Evolutionary conservation across 2,329 filamentous ascomycete species (phyloP).

Genomic region (Xylariaceae sp.): DNA sequence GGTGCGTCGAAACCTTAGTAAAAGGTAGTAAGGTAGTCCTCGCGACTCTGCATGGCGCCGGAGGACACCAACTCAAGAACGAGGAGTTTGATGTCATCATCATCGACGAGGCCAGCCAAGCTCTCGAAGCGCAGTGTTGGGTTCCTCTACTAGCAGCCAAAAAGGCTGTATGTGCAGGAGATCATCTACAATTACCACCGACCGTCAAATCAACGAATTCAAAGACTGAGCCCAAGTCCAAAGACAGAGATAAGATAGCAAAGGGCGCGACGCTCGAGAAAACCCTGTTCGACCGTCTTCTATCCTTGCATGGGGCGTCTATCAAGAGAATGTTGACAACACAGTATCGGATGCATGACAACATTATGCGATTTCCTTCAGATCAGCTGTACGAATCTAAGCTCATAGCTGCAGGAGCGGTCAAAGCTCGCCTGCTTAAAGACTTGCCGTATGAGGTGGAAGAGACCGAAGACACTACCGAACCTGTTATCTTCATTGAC

Average conservation of each 20-base stretch:
- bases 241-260: constrained; percentile 35
- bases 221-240: constrained; percentile 34
- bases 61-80: constrained; percentile 74
- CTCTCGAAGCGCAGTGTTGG: constrained; percentile 96
- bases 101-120: constrained; percentile 94
- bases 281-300: constrained; percentile 88
- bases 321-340: constrained; percentile 96
- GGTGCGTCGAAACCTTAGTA: constrained; percentile 74
- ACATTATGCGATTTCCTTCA: constrained; percentile 92
- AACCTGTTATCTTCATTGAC: constrained; percentile 90
- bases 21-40: constrained; percentile 80
- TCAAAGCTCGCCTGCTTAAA: constrained; percentile 69
- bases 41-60: constrained; percentile 87
- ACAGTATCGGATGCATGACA: constrained; percentile 97
- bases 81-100: constrained; percentile 90
- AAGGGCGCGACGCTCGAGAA: constrained; percentile 67
- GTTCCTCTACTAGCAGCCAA: constrained; percentile 75
- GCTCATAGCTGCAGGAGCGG: constrained; percentile 74
- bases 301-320: constrained; percentile 71
- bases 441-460: constrained; percentile 74
- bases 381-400: constrained; percentile 79
- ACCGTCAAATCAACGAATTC: constrained; percentile 80
- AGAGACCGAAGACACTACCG: constrained; percentile 79
- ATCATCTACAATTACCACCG: constrained; percentile 89
- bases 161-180: constrained; percentile 88